Base-by-base conservation (phyloP, 306 rosid genomes). In the Carpinus fangiana region DNA sequence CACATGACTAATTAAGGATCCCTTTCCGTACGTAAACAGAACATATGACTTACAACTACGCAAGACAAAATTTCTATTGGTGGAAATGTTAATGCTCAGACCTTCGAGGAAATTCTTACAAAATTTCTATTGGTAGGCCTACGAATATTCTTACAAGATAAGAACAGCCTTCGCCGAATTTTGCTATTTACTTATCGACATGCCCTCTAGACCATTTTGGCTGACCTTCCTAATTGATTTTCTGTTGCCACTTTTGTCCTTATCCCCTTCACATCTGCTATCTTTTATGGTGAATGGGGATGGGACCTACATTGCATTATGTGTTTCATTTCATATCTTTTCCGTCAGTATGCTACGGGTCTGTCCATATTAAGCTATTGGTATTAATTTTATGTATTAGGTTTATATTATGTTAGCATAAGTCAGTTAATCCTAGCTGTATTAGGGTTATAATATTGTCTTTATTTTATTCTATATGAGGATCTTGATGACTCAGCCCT, bases 201-300 rank as follows among this genome's bases (percentile, higher is more conserved):
- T 64, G 70, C 70, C 70, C 14, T 55, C 70, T 34, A 34, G 21
- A 64, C 11, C 31, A 12, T 64, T 61, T 64, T 31, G 45, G 47
- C 70, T 34, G 46, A 36, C 16, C 21, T 34, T 7, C 10, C 18
- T 34, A 34, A 16, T 64, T 64, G 21, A 16, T 64, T 64, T 64
- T 64, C 70, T 34, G 70, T 36, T 64, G 70, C 70, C 70, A 64
- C n/a, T 17, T 13, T 31, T 34, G 70, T 28, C 20, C 65, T 59
- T 59, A 36, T 59, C 65, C 16, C 12, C 57, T 21, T 48, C 14
- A 48, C 61, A 55, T n/a, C 61, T 55, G 20, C 61, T 2, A 55
- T n/a, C 23, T 17, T 55, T 55, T 7, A 55, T 52, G 1, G 56
- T 52, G 61, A 55, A 26, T 8, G 65, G 7, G 65, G 65, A 11